These are phyloP conservation scores for Mimosa pudica DNA, from an alignment of 306 rosid species.

Conservation along the genomic window DNA sequence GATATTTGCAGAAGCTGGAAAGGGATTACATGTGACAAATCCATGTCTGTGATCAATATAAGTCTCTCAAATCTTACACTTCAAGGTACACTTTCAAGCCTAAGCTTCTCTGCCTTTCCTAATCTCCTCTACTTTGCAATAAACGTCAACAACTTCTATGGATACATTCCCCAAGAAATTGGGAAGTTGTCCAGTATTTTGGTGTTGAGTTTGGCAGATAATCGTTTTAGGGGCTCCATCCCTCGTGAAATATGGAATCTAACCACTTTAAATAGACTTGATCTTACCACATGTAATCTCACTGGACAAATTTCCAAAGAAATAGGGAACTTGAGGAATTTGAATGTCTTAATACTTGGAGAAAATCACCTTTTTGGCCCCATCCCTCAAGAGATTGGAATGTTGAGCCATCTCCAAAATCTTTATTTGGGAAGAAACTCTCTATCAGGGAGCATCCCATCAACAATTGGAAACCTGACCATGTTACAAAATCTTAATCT, in stretches of 20 bases:
- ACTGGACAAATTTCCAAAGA: neutral
- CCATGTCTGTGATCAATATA: neutral
- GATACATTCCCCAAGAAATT: neutral
- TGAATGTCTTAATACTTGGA: rapidly evolving
- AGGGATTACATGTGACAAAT: no score
- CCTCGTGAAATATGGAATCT: neutral
- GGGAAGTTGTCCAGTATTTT: neutral
- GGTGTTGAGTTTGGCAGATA: neutral
- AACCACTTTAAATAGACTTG: neutral
- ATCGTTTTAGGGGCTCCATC: neutral
- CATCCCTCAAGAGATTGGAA: neutral
- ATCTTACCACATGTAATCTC: neutral
- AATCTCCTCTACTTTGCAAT: neutral
- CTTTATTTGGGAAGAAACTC: neutral
- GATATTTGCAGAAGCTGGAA: no score
- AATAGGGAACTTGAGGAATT: neutral
- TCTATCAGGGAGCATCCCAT: neutral
- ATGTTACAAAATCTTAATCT: neutral
- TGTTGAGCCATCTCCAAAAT: neutral
- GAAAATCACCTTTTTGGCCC: neutral
- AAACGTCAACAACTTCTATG: neutral
- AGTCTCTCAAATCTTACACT: neutral
- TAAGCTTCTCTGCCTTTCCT: neutral
- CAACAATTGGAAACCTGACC: neutral
- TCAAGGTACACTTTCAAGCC: neutral